Base-by-base conservation (phyloP, 345 rosid species). In the Bruguiera gymnorhiza region DNA sequence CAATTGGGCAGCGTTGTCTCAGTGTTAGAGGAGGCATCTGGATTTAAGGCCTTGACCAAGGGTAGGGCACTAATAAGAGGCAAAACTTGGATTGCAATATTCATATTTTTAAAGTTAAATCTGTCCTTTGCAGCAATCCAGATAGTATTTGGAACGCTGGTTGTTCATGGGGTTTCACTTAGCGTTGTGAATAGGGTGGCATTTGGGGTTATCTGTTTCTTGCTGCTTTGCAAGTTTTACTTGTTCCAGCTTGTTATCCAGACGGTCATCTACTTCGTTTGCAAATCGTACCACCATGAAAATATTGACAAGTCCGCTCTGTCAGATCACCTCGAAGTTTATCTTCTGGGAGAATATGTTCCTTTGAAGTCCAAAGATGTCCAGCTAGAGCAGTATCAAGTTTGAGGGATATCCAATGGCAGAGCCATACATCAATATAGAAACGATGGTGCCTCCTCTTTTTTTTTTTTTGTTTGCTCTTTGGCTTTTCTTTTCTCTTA, bases 271-370 rank as follows among this genome's bases (percentile, higher is more conserved):
- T 86, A 81, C 82, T 81, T 84, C 26, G 84, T 84, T 29, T 88
- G 92, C 80, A 86, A 88, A 67, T 84, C 88, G 1, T 78, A 81
- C 57, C 89, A 88, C 66, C 88, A 76, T 67, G 82, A 88, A 60
- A 83, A 80, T 34, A 84, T 88, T 15, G 83, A 80, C 67, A 84
- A 86, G 66, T 81, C 84, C 7, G 81, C 83, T 6, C 61, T 87
- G 7, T 81, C 79, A 5, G 80, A 82, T 69, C 89, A 85, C 55
- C 88, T 83, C 27, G 83, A 84, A 48, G 92, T 74, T 48, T 87
- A 83, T 57, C 62, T 83, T 53, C 59, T 83, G 23, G 86, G 82
- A 30, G 89, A 83, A 56, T 82, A 70, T 51, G 67, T 34, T 24
- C 73, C 67, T 24, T 52, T 70, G 62, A 70, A 70, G 51, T 23